Percentiles rank a stretch among this genome's conserved stretches.
phyloP scores from a whole-genome alignment of 306 rosid species.

The Lathyrus aphaca region DNA sequence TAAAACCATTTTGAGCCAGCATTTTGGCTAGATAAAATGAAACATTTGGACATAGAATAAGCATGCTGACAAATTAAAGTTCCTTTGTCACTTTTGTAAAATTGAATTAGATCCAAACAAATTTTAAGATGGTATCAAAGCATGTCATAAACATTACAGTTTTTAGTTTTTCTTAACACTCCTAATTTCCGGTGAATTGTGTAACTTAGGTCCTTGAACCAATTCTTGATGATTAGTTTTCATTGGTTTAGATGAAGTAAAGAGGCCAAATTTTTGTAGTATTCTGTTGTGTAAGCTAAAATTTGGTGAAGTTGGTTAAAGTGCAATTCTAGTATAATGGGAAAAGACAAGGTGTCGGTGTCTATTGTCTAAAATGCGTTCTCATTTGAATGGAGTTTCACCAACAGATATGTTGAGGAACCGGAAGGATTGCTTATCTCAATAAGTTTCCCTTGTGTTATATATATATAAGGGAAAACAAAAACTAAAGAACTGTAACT shows the following conservation, averaged over 20 bases:
- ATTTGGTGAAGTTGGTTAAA: neutral
- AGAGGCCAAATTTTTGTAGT: neutral
- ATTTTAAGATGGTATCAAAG: no score
- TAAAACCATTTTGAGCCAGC: constrained; percentile 9
- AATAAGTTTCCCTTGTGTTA: neutral
- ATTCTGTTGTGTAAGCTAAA: constrained; percentile 5
- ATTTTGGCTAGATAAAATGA: constrained; percentile 21
- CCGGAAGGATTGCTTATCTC: constrained; percentile 1
- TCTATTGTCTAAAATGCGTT: neutral
- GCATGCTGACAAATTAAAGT: constrained; percentile 8
- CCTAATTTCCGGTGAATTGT: neutral
- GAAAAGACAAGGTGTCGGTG: neutral
- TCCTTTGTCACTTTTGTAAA: neutral
- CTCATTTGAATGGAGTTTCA: neutral
- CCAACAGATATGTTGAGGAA: constrained; percentile 2
- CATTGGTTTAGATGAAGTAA: neutral
- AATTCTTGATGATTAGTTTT: neutral
- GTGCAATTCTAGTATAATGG: constrained; percentile 3
- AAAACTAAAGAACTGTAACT: constrained; percentile 26
- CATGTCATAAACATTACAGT: no score
- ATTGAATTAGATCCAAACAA: no score
- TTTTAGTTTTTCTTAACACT: no score
- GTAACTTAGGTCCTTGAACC: neutral
- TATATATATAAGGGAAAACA: neutral
- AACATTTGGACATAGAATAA: constrained; percentile 1